These are phyloP conservation scores for Scedosporium apiospermum DNA, from an alignment of 2,329 filamentous ascomycete species.

Conservation along the genomic window DNA sequence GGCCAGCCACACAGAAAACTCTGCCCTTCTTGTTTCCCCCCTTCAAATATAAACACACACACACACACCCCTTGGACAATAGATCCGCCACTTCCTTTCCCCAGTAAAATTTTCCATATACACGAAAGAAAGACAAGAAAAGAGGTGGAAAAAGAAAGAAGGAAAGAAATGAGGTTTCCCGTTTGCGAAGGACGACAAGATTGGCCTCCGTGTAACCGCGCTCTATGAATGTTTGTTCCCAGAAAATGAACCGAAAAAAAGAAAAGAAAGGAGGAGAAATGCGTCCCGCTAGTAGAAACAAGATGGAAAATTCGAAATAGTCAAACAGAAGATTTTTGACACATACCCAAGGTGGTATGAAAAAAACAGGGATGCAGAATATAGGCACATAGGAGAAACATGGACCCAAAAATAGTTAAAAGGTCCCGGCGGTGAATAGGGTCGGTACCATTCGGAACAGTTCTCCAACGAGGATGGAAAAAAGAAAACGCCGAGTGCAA, in stretches of 20 bases:
- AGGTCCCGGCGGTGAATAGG: not conserved
- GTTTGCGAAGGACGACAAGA: no score
- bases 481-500: not conserved
- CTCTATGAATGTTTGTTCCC: not conserved
- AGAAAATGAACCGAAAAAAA: not conserved
- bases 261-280: not conserved
- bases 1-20: no score
- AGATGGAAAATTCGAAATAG: not conserved
- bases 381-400: not conserved
- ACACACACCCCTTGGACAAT: no score
- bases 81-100: no score
- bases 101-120: not conserved
- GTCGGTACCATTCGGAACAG: not conserved
- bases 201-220: not conserved
- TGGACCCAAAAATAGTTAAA: not conserved
- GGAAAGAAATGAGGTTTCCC: not conserved
- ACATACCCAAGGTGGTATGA: not conserved
- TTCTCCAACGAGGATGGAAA: not conserved
- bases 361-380: constrained; percentile 1
- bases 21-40: no score
- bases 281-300: not conserved
- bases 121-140: not conserved
- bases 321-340: not conserved
- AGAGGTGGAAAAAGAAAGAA: not conserved
- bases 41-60: no score